These are phyloP conservation scores for Hylodesmum podocarpum DNA, from an alignment of 306 rosid genomes.

Conservation along the genomic window DNA sequence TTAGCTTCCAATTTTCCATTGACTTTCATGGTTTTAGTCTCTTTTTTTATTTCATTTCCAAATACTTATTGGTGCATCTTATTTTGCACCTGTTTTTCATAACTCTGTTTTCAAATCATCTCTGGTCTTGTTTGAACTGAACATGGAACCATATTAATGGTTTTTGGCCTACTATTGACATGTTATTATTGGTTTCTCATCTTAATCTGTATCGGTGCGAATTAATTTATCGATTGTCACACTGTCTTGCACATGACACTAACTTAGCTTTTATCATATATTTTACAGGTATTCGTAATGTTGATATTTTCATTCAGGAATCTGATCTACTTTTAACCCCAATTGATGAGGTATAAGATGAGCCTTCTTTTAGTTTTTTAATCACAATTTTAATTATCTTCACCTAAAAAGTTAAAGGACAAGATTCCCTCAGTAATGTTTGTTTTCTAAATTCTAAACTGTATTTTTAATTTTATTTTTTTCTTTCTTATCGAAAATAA, in stretches of 20 bases:
- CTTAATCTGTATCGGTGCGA: conserved; percentile 1
- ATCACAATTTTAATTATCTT: neutral
- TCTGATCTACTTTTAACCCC: conserved; percentile 69
- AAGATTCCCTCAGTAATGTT: neutral
- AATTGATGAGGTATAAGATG: conserved; percentile 64
- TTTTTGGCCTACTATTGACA: conserved; percentile 14
- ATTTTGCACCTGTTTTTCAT: neutral
- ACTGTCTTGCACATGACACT: neutral
- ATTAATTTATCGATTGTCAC: conserved; percentile 12
- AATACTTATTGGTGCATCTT: neutral
- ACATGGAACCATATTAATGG: conserved; percentile 11
- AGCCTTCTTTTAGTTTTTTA: neutral
- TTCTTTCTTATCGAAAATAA: neutral
- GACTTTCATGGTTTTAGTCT: neutral
- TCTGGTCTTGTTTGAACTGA: conserved; percentile 11
- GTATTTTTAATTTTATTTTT: neutral
- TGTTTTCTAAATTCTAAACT: neutral
- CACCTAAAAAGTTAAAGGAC: neutral
- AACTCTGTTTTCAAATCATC: neutral
- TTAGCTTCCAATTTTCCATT: neutral
- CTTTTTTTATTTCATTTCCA: neutral
- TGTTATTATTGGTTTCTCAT: neutral
- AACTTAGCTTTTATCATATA: conserved; percentile 21
- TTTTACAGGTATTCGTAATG: conserved; percentile 58
- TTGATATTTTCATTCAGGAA: conserved; percentile 63